Percentiles rank a stretch among this genome's conserved stretches.
These are phyloP conservation scores for Syncephalis fuscata DNA, from an alignment of 371 early-diverging fungal species.

Conservation along the genomic window DNA sequence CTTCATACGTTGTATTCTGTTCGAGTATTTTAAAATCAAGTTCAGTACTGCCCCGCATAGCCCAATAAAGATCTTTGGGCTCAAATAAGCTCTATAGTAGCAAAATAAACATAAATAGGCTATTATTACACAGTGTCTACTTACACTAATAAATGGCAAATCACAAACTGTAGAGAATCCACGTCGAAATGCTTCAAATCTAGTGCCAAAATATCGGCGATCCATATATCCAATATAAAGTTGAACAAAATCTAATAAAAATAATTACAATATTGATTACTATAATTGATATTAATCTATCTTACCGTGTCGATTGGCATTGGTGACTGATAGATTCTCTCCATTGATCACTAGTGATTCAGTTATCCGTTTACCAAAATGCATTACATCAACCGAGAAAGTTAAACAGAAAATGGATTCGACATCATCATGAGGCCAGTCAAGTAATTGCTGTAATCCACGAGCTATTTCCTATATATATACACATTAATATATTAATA, in stretches of 20 bases:
- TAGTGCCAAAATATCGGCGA: conserved; percentile 50
- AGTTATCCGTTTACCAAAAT: conserved; percentile 45
- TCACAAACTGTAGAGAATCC: conserved; percentile 46
- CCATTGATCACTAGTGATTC: conserved; percentile 59
- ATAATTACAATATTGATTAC: not conserved
- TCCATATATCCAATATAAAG: conserved; percentile 35
- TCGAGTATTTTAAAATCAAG: conserved; percentile 76
- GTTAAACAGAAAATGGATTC: conserved; percentile 61
- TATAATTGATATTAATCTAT: not conserved
- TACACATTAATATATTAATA: too few species aligned
- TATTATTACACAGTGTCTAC: too few species aligned
- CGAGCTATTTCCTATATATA: conserved; percentile 39
- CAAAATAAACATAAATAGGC: too few species aligned
- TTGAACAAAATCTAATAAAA: conserved; percentile 35
- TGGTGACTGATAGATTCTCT: conserved; percentile 46
- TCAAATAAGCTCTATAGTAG: too few species aligned
- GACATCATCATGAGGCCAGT: conserved; percentile 62
- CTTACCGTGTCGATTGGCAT: conserved; percentile 28
- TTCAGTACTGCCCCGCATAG: conserved; percentile 18
- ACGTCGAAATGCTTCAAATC: conserved; percentile 73
- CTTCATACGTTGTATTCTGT: conserved; percentile 72
- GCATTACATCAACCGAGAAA: conserved; percentile 63
- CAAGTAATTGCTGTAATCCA: conserved; percentile 56
- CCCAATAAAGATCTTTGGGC: too few species aligned
- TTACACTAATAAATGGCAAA: conserved; percentile 5